Evolutionary conservation across 2,329 filamentous ascomycete genomes (phyloP), one percentile per base, ranked within the genome.

Genomic region (Talaromyces marneffei): DNA sequence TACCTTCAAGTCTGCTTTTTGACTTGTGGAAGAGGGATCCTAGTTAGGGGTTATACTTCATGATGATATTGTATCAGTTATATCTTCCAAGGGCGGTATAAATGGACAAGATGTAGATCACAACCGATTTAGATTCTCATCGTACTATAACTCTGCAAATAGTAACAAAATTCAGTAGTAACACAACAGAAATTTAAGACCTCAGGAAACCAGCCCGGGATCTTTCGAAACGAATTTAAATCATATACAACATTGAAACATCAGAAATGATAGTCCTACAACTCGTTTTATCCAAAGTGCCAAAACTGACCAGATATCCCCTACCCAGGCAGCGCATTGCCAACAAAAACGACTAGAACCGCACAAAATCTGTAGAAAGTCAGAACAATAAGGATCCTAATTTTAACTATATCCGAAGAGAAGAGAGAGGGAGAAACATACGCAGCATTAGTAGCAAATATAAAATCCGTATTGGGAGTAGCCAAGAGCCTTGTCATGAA

Each of bases 341-440:
- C 59, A 1, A 62, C 48, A 23, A 63, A 63, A n/a, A 63, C 62
- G 2, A 39, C 54, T 10, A 63, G 62, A 25, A 63, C 59, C 0
- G 62, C 62, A 20, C 44, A 61, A 42, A 61, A 61, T 29, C 59
- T 61, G 18, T 16, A 27, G 6, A 46, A 10, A 37, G 48, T 52
- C 48, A 52, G 27, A 31, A 7, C 31, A 42, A 8, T n/a, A n/a
- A n/a, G n/a, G n/a, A n/a, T n/a, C n/a, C n/a, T n/a, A n/a, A n/a
- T n/a, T n/a, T n/a, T n/a, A n/a, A n/a, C n/a, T n/a, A n/a, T n/a
- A n/a, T n/a, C n/a, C n/a, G n/a, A n/a, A n/a, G n/a, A n/a, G n/a
- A n/a, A n/a, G n/a, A 16, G 25, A 14, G 18, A 20, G 20, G 9
- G 4, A 12, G n/a, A 6, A 12, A 57, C 60, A 42, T 53, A 61